phyloP scores from a whole-genome alignment of 2,329 filamentous ascomycete species.

The Claviceps sp. region DNA sequence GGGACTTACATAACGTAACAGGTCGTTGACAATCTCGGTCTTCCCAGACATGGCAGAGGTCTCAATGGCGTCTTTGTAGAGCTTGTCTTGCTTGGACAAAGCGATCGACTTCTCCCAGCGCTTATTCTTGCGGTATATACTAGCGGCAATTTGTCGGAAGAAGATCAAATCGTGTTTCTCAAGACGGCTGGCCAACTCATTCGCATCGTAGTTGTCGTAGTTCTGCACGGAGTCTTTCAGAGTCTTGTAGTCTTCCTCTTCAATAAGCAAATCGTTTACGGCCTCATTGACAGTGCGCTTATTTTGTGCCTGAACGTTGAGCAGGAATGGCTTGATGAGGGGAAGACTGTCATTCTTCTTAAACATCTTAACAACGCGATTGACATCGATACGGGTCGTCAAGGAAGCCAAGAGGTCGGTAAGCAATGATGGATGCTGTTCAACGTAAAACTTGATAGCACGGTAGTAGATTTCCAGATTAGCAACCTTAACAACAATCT shows the following conservation, averaged over 20 bases:
- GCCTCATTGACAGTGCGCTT: slow-evolving; percentile 97
- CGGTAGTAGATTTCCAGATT: slow-evolving; percentile 99
- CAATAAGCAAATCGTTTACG: slow-evolving; percentile 93
- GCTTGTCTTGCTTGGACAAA: slow-evolving; percentile 95
- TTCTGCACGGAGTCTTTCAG: slow-evolving; percentile 94
- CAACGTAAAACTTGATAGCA: slow-evolving; percentile 89
- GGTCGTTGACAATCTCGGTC: slow-evolving; percentile 83
- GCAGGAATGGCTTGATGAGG: slow-evolving; percentile 94
- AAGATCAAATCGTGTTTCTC: slow-evolving; percentile 98
- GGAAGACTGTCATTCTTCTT: slow-evolving; percentile 97
- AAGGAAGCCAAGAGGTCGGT: slow-evolving; percentile 91
- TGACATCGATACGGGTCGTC: slow-evolving; percentile 91
- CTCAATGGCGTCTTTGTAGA: slow-evolving; percentile 99
- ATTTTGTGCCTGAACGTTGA: slow-evolving; percentile 93
- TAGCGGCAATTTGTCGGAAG: slow-evolving; percentile 97
- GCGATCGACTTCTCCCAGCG: slow-evolving; percentile 98
- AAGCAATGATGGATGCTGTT: slow-evolving; percentile 88
- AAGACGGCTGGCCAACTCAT: slow-evolving; percentile 78
- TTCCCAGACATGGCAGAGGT: slow-evolving; percentile 88
- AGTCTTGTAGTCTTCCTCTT: slow-evolving; percentile 99
- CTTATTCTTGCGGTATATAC: slow-evolving; percentile 99
- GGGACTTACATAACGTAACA: slow-evolving; percentile 84
- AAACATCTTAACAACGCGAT: slow-evolving; percentile 98
- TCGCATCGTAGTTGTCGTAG: slow-evolving; percentile 97
- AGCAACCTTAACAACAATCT: slow-evolving; percentile 92